Base-by-base conservation (phyloP, 345 rosid genomes). In the Microcos paniculata region DNA sequence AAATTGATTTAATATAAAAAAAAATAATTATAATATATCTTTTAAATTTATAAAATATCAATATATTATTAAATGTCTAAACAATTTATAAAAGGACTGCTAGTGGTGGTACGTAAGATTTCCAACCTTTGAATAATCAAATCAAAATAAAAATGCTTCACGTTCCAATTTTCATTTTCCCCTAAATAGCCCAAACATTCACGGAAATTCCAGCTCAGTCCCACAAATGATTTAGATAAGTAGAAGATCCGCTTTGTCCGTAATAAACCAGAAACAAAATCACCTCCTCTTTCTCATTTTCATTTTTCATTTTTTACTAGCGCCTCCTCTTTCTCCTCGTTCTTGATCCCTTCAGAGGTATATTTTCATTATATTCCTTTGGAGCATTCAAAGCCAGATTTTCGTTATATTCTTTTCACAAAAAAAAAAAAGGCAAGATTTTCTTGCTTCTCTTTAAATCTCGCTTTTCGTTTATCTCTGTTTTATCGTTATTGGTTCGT, bases 401-500 rank as follows among this genome's bases (percentile, higher is more conserved):
- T n/a, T n/a, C n/a, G n/a, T n/a, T n/a, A n/a, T n/a, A n/a, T n/a
- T n/a, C n/a, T n/a, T n/a, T n/a, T n/a, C n/a, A n/a, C n/a, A n/a
- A n/a, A n/a, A n/a, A n/a, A n/a, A n/a, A n/a, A n/a, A n/a, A n/a
- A n/a, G n/a, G 23, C 66, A n/a, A 8, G 19, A 31, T 23, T 23
- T 26, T 43, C 12, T 40, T 21, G 23, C 16, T 40, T n/a, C 23
- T n/a, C 23, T 15, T 10, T 38, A 38, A 63, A 38, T 21, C 1
- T 24, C 15, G 8, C 8, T 63, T 26, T n/a, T n/a, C n/a, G n/a
- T n/a, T n/a, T 1, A 35, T 35, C 40, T 35, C 40, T 35, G 0
- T 35, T 35, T 4, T 35, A n/a, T 35, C 40, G 12, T 26, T 63
- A n/a, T 14, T 21, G 61, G 82, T 82, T 84, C 73, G 90, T 86